Conservation (phyloP, 148 eudicot genomes). For the Chenopodium quinoa region DNA sequence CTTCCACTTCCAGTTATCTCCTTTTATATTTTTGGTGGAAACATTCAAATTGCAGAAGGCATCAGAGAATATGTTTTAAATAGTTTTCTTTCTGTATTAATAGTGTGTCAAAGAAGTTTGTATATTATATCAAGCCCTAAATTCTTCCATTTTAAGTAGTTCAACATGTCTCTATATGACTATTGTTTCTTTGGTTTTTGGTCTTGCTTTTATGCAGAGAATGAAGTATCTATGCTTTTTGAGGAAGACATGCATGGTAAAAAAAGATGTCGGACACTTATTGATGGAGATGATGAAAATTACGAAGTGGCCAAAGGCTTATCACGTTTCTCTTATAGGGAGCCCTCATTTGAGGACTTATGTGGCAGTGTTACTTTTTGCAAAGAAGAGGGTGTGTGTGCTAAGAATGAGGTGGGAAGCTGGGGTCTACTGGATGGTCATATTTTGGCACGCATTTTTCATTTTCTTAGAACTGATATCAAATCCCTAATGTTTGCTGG, state of each 20-base stretch:
- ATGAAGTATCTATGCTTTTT: slow-evolving; percentile 25
- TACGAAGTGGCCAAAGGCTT: slow-evolving; percentile 42
- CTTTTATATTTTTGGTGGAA: not conserved
- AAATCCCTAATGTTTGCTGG: slow-evolving; percentile 64
- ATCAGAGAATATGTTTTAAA: not conserved
- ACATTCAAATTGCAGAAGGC: not conserved
- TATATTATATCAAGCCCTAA: not conserved
- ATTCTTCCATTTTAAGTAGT: not conserved
- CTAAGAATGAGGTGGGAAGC: slow-evolving; percentile 35
- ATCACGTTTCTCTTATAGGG: slow-evolving; percentile 33
- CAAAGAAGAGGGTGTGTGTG: slow-evolving; percentile 30
- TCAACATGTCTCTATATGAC: not conserved
- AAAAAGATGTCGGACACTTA: slow-evolving; percentile 55
- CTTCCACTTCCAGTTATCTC: not conserved
- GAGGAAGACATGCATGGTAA: slow-evolving; percentile 42
- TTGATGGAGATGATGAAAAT: slow-evolving; percentile 55
- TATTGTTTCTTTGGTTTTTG: slow-evolving; percentile 12
- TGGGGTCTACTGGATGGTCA: slow-evolving; percentile 86
- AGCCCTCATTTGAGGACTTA: slow-evolving; percentile 68
- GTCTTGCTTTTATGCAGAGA: slow-evolving; percentile 30
- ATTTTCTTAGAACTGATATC: slow-evolving; percentile 81
- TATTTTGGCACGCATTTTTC: slow-evolving; percentile 77
- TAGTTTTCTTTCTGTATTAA: not conserved
- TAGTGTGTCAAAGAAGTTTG: no score
- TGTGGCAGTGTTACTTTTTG: slow-evolving; percentile 49